A percentile compares a stretch with the other conserved stretches of the same genome.
Evolutionary conservation across 192 early-diverging fungal species (phyloP).

Genomic region (Obelidium mucronatum): DNA sequence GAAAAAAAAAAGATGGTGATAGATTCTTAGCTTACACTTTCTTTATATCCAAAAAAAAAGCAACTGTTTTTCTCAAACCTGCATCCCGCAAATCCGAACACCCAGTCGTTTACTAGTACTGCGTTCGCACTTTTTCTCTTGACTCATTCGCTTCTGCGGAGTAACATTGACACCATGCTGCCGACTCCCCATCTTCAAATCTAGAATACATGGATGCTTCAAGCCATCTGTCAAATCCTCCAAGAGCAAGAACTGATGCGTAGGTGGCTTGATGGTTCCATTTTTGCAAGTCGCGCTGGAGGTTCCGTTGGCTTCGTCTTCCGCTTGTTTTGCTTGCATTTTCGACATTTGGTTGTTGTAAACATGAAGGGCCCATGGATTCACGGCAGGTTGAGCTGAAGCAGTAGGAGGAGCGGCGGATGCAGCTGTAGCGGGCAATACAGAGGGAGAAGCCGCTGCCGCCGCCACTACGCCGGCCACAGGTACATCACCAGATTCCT

Average conservation of each 20-base stretch:
- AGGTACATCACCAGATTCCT: background rate
- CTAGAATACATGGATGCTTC: constrained; percentile 91
- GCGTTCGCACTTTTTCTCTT: constrained; percentile 91
- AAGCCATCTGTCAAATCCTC: constrained; percentile 93
- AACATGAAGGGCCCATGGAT: constrained; percentile 61
- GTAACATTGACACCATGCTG: constrained; percentile 93
- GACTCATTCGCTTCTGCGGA: constrained; percentile 80
- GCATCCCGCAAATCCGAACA: constrained; percentile 97
- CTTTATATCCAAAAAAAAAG: constrained; percentile 15
- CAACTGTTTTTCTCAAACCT: constrained; percentile 64
- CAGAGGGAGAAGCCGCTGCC: background rate
- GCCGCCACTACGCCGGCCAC: background rate
- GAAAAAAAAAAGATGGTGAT: background rate
- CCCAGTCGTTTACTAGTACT: constrained; percentile 93
- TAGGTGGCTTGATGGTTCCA: constrained; percentile 4
- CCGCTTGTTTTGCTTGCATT: constrained; percentile 15
- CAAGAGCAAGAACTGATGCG: constrained; percentile 88
- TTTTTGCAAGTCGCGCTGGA: background rate
- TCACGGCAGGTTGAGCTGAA: constrained; percentile 14
- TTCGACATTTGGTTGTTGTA: constrained; percentile 53
- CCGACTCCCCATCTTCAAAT: constrained; percentile 98
- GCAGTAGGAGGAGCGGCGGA: background rate
- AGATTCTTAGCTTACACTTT: background rate
- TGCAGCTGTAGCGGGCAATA: background rate
- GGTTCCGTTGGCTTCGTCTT: background rate